phyloP scores from a whole-genome alignment of 2,329 filamentous ascomycete genomes.

The Periconia macrospinosa region DNA sequence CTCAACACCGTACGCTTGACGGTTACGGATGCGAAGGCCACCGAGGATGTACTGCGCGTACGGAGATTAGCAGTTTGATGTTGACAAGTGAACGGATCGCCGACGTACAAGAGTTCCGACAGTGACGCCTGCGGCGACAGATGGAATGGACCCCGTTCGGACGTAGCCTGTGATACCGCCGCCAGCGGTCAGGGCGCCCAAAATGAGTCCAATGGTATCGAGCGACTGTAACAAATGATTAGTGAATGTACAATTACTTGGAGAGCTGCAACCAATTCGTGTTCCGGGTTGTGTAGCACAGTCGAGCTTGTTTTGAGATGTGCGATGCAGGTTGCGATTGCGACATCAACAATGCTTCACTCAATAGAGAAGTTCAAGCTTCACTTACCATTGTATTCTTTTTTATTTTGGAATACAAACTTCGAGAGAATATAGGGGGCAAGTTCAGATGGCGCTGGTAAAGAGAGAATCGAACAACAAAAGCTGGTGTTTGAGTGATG shows the following conservation, averaged over 20 bases:
- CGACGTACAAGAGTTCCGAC: slow-evolving; percentile 68
- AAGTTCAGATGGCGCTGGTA: background rate
- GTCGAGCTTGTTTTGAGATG: background rate
- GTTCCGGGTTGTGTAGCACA: background rate
- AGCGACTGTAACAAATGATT: slow-evolving; percentile 35
- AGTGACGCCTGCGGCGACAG: slow-evolving; percentile 78
- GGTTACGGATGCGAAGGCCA: slow-evolving; percentile 75
- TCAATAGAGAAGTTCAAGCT: background rate
- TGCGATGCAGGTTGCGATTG: background rate
- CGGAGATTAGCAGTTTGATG: background rate
- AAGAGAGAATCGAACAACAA: background rate
- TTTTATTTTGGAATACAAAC: background rate
- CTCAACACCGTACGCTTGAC: slow-evolving; percentile 81
- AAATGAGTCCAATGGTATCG: slow-evolving; percentile 70
- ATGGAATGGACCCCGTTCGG: slow-evolving; percentile 82
- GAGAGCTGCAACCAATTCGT: background rate
- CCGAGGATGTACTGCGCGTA: slow-evolving; percentile 69
- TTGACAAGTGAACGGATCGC: background rate
- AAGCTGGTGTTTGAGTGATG: background rate
- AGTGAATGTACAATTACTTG: background rate
- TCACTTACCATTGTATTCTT: background rate
- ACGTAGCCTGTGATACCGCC: slow-evolving; percentile 88
- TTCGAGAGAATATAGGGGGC: background rate
- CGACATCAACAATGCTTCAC: background rate
- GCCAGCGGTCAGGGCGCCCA: slow-evolving; percentile 79